Conservation (phyloP, 345 rosid species). For the Brassica juncea region DNA sequence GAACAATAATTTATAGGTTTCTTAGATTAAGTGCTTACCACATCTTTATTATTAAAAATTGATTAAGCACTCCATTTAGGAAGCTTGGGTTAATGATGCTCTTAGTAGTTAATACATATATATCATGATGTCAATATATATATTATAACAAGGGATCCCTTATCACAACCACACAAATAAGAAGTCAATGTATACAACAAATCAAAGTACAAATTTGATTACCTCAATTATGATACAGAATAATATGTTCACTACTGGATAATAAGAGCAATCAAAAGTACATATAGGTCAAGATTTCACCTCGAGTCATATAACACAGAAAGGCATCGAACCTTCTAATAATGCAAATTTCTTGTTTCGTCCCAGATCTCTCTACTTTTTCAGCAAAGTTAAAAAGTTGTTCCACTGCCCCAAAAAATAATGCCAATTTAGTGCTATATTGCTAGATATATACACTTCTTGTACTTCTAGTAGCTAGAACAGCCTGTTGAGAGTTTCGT, state of each 20-base stretch:
- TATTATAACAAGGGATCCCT: too few relatives aligned
- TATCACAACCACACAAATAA: too few relatives aligned
- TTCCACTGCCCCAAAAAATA: slow-evolving; percentile 1
- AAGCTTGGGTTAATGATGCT: too few relatives aligned
- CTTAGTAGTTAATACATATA: too few relatives aligned
- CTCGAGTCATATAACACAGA: background rate
- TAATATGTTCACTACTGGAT: background rate
- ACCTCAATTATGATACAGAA: too few relatives aligned
- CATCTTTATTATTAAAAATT: too few relatives aligned
- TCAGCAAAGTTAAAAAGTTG: slow-evolving; percentile 5
- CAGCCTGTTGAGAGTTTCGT: slow-evolving; percentile 8
- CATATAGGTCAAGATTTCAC: background rate
- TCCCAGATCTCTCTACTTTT: background rate
- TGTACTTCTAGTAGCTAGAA: slow-evolving; percentile 12
- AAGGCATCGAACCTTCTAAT: slow-evolving; percentile 29
- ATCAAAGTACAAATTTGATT: too few relatives aligned
- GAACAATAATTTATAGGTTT: too few relatives aligned
- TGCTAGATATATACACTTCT: background rate
- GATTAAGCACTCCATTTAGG: too few relatives aligned
- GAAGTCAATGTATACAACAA: too few relatives aligned
- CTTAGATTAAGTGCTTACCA: too few relatives aligned
- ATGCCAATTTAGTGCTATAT: background rate
- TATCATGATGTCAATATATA: too few relatives aligned
- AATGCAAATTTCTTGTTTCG: slow-evolving; percentile 7
- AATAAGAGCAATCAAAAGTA: slow-evolving; percentile 7